Base-by-base conservation (phyloP, 2,329 filamentous ascomycete species). In the Huntiella savannae region DNA sequence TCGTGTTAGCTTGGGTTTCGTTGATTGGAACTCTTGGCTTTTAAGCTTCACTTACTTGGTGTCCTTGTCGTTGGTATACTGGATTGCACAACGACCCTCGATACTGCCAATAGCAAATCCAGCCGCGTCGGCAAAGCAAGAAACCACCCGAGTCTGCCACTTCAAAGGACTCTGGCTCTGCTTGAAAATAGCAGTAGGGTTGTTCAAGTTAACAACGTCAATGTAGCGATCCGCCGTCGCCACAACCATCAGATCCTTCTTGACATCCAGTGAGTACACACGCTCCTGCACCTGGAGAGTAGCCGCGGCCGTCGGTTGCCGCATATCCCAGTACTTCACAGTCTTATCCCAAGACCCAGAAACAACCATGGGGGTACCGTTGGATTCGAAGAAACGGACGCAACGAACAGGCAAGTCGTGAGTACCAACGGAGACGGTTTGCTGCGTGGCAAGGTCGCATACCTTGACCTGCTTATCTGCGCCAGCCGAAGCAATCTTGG, bases 51-150 rank as follows among this genome's bases (percentile, higher is more conserved):
- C 68, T 57, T 66, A 79, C 79, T 64, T 74, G 3, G 81, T 67
- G 59, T 98, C 86, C 63, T 95, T 95, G 38, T 98, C 91, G 57
- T 98, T 88, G 33, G 95, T 85, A 56, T 98, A 96, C 60, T 98
- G 91, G 52, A 98, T 98, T 1, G 91, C 91, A 60, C 91, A 98
- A 47, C 91, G 81, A 28, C 91, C 91, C 61, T 98, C 91, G 56
- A 98, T 94, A 59, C 84, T 93, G 46, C 91, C 91, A 43, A 98
- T 83, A 1, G 91, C 91, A 58, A 93, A 98, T 4, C 91, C 91
- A 1, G 77, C 78, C 5, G 85, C 82, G 59, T 98, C 88, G 11
- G 79, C 77, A 61, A 98, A 98, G 67, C 88, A 96, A 65, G 82
- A 91, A 44, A 96, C 83, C 10, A 92, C 85, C 49, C 88, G 72